These are phyloP conservation scores for Ilex paraguariensis DNA, from an alignment of 305 asterid genomes.

Conservation along the genomic window DNA sequence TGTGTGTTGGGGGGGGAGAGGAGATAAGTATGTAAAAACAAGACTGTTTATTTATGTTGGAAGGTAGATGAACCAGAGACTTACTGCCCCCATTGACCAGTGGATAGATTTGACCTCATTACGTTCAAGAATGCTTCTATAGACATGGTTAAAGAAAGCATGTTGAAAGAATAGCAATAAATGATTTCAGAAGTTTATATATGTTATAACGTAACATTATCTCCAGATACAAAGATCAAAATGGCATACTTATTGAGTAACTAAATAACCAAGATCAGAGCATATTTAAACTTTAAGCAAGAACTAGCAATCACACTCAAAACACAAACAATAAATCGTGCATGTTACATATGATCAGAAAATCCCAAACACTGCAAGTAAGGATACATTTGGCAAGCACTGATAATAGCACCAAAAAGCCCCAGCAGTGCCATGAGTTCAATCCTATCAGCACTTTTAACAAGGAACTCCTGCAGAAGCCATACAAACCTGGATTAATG, in stretches of 20 bases:
- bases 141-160: conserved; percentile 36
- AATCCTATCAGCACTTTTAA: conserved; percentile 81
- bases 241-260: too few species aligned
- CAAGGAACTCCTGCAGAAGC: conserved; percentile 75
- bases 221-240: too few species aligned
- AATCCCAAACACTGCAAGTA: conserved; percentile 1
- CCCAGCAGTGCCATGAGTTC: conserved; percentile 99
- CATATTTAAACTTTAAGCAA: too few species aligned
- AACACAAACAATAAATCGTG: conserved; percentile 2
- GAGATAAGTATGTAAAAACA: too few species aligned
- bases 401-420: conserved; percentile 79
- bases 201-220: too few species aligned
- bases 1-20: too few species aligned
- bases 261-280: too few species aligned
- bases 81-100: conserved; percentile 81
- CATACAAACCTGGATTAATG: conserved; percentile 15
- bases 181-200: too few species aligned
- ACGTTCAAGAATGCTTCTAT: conserved; percentile 82
- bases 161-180: too few species aligned
- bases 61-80: conserved; percentile 17
- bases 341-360: background rate
- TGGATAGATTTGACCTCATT: conserved; percentile 72
- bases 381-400: conserved; percentile 92
- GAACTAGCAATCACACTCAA: background rate
- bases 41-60: too few species aligned